Conservation (phyloP, 2,329 filamentous ascomycete genomes). For the Fusarium staphyleae region DNA sequence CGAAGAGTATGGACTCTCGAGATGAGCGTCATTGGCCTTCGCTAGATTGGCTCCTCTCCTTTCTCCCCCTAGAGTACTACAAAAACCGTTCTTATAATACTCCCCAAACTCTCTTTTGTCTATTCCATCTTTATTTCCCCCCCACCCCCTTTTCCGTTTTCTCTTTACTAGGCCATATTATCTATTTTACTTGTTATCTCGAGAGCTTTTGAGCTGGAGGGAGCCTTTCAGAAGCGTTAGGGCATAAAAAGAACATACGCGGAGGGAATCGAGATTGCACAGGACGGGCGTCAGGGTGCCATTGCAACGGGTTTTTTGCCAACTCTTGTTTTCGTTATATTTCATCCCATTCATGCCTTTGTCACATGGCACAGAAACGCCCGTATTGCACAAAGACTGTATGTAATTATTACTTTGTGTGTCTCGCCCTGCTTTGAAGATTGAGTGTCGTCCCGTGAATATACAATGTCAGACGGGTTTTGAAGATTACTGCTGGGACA, state of each 20-base stretch:
- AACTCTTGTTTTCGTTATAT: conserved; percentile 7
- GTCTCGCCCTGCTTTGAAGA: neutral
- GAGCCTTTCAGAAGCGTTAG: conserved; percentile 17
- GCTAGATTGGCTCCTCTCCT: conserved; percentile 51
- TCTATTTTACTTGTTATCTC: conserved; percentile 20
- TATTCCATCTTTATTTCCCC: conserved; percentile 27
- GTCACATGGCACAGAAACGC: conserved; percentile 28
- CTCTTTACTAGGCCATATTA: conserved; percentile 22
- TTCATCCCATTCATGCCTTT: conserved; percentile 22
- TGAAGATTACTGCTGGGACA: neutral
- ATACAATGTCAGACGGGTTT: neutral
- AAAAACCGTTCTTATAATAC: conserved; percentile 15
- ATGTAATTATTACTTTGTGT: conserved; percentile 2
- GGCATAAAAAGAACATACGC: conserved; percentile 26
- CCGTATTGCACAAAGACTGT: conserved; percentile 20
- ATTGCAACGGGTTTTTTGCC: conserved; percentile 31
- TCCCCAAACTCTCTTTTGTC: conserved; percentile 25
- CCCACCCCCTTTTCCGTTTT: conserved; percentile 17
- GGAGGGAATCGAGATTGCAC: conserved; percentile 32
- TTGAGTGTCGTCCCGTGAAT: conserved; percentile 15
- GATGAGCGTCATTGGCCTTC: conserved; percentile 92
- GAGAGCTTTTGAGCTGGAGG: conserved; percentile 24
- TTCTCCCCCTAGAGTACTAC: conserved; percentile 10
- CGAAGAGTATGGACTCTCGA: conserved; percentile 97
- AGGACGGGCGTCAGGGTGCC: conserved; percentile 41